These are phyloP conservation scores for Hypholoma fasciculare DNA, from an alignment of 768 basidiomycete species.

Conservation along the genomic window DNA sequence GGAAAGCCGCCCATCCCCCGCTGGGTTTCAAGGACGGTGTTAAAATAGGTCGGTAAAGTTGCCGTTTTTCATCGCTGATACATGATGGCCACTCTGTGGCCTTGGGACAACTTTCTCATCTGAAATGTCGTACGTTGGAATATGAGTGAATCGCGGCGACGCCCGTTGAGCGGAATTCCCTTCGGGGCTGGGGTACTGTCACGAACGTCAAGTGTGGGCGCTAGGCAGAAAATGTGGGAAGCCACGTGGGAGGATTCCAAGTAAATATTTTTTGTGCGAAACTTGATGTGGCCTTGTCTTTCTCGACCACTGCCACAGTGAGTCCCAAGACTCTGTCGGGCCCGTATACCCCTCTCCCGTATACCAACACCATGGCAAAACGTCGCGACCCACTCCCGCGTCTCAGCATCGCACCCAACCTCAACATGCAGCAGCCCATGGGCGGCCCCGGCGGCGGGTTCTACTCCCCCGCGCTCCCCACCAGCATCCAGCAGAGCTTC, in stretches of 20 bases:
- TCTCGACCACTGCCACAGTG: background rate
- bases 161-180: too few relatives aligned
- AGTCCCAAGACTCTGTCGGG: slow-evolving; percentile 3
- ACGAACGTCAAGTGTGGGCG: background rate
- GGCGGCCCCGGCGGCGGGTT: slow-evolving; percentile 39
- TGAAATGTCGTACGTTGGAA: too few relatives aligned
- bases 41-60: too few relatives aligned
- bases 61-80: too few relatives aligned
- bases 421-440: slow-evolving; percentile 57
- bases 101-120: too few relatives aligned
- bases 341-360: background rate
- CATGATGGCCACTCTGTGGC: too few relatives aligned
- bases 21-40: too few relatives aligned
- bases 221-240: slow-evolving; percentile 1
- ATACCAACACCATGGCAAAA: slow-evolving; percentile 30
- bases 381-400: slow-evolving; percentile 54
- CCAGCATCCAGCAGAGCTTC: slow-evolving; percentile 56
- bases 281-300: slow-evolving; percentile 5
- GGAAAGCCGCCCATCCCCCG: too few relatives aligned
- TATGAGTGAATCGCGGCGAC: background rate
- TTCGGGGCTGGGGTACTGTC: background rate
- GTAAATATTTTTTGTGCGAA: slow-evolving; percentile 3
- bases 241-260: slow-evolving; percentile 12
- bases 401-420: slow-evolving; percentile 55
- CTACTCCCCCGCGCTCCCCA: slow-evolving; percentile 67